Evolutionary conservation across 768 basidiomycete genomes (phyloP).

Genomic region (Pisolithus tinctorius): DNA sequence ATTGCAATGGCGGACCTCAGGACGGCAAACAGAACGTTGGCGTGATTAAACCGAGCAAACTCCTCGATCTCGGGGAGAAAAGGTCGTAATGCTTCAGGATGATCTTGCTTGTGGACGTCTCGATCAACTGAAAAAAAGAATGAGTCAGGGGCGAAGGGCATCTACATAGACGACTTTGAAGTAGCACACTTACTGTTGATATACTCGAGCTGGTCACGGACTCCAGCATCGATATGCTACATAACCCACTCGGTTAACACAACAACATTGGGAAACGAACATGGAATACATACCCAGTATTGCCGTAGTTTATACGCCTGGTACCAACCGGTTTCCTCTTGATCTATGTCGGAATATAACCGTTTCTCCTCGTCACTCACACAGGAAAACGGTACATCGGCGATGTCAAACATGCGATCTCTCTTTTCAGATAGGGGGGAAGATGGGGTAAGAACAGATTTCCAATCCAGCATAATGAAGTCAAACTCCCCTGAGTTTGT

Average conservation of each 20-base stretch:
- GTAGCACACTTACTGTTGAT: constrained; percentile 45
- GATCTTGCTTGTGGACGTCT: constrained; percentile 38
- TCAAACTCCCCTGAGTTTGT: constrained; percentile 28
- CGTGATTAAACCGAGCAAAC: constrained; percentile 46
- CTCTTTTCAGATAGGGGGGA: constrained; percentile 25
- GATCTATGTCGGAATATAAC: constrained; percentile 28
- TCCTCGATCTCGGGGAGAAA: constrained; percentile 46
- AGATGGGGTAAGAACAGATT: constrained; percentile 5
- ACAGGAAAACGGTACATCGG: constrained; percentile 37
- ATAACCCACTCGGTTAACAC: neutral
- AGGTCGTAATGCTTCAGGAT: constrained; percentile 44
- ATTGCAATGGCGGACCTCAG: constrained; percentile 27
- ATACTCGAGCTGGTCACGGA: constrained; percentile 56
- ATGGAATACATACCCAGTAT: constrained; percentile 34
- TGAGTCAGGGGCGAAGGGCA: too few species aligned
- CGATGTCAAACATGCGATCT: constrained; percentile 42
- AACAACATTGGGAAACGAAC: neutral
- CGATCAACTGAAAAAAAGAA: constrained; percentile 37
- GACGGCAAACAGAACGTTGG: constrained; percentile 43
- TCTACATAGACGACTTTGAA: too few species aligned
- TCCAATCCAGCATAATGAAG: neutral
- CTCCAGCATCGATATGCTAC: constrained; percentile 58
- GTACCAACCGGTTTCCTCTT: constrained; percentile 40
- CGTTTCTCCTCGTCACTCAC: constrained; percentile 39
- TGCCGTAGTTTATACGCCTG: constrained; percentile 48